Evolutionary conservation across 1,284 basidiomycete species (phyloP), one percentile per base, ranked within the genome.

Genomic region (Veloboletus limbatus): DNA sequence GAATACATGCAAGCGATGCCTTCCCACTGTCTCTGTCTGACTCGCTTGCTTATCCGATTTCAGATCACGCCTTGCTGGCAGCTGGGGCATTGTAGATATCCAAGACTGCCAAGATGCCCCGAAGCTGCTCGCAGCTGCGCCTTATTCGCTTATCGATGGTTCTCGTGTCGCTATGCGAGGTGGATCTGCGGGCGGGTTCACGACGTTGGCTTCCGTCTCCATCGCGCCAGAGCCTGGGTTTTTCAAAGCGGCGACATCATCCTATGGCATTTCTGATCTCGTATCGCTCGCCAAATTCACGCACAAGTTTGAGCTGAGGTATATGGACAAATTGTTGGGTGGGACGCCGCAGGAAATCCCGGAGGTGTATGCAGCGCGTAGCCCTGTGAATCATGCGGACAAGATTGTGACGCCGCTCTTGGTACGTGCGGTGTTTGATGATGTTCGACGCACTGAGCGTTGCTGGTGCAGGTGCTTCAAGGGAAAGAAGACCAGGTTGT

Each of bases 251-350:
- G 58, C 54, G 20, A 47, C 52, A 4, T 75, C 77, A 0, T 63
- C 61, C 18, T 86, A 73, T 54, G 83, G 84, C 0, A 64, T 86
- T 17, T 76, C 76, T 0, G 77, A 84, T 48, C 59, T 86, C 13
- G 59, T 58, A 2, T 64, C 66, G 17, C 68, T 85, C 14, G 71
- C 68, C 6, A 63, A 72, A 27, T 73, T 77, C 47, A 81, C 79
- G 1, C 85, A 88, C 66, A 88, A 88, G 55, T 86, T 85, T 40
- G 78, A 84, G 59, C 69, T 73, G 17, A 65, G 68, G n/a, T 85
- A 82, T 51, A 59, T 75, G 50, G 65, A 70, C 35, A 72, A 73
- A 47, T 67, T 88, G 3, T 56, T 88, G 22, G 82, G 82, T 1
- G 85, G 79, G 0, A 76, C 72, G 6, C 45, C 47, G 2, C 27